These are phyloP conservation scores for Neurospora sp. DNA, from an alignment of 2,329 filamentous ascomycete genomes.

Conservation along the genomic window DNA sequence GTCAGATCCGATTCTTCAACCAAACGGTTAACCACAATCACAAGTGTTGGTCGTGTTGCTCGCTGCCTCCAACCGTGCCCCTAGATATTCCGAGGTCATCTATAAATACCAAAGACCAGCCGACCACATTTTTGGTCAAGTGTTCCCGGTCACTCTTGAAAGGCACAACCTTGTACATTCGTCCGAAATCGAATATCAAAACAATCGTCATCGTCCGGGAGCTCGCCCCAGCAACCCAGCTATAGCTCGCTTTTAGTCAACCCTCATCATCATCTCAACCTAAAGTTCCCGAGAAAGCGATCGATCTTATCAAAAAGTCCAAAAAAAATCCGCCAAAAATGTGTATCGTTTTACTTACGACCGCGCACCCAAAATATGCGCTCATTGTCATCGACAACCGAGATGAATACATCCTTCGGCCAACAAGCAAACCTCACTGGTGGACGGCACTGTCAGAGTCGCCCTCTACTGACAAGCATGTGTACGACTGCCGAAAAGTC, in stretches of 20 bases:
- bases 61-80: background rate
- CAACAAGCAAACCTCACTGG: slow-evolving; percentile 55
- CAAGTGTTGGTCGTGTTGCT: background rate
- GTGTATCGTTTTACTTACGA: slow-evolving; percentile 72
- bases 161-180: background rate
- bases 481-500: slow-evolving; percentile 7
- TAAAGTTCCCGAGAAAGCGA: background rate
- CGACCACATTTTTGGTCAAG: background rate
- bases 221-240: background rate
- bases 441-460: slow-evolving; percentile 39
- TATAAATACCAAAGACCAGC: background rate
- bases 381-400: slow-evolving; percentile 70
- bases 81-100: background rate
- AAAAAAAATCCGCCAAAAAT: slow-evolving; percentile 31
- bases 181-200: background rate
- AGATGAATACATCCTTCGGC: slow-evolving; percentile 60
- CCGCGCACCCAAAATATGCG: slow-evolving; percentile 64
- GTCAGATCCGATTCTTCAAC: background rate
- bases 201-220: background rate
- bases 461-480: slow-evolving; percentile 8
- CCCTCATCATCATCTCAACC: background rate
- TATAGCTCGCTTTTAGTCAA: background rate
- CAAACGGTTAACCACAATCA: background rate
- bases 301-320: background rate
- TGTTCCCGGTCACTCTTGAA: background rate